phyloP scores from a whole-genome alignment of 805 yeast species.

The Nakazawaea laoshanensis region DNA sequence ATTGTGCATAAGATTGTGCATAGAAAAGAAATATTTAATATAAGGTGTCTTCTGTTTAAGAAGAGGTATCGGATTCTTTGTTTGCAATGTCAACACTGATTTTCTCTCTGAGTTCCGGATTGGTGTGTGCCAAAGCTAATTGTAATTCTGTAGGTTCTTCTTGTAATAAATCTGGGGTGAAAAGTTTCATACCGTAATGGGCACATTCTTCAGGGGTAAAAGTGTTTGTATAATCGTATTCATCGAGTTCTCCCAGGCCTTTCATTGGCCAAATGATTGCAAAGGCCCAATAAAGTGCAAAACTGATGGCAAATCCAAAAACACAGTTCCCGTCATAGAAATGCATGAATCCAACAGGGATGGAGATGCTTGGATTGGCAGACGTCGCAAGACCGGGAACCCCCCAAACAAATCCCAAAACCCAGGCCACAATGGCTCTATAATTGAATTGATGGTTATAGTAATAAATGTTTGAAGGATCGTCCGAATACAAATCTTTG shows the following conservation, averaged over 20 bases:
- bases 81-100: constrained; percentile 1
- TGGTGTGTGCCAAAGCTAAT: background rate
- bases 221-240: constrained; percentile 21
- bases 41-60: too few relatives aligned
- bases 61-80: too few relatives aligned
- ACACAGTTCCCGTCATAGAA: constrained; percentile 35
- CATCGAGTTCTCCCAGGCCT: constrained; percentile 27
- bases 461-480: constrained; percentile 25
- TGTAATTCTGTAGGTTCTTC: constrained; percentile 8
- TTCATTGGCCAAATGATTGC: constrained; percentile 27
- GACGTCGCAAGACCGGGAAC: constrained; percentile 38
- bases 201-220: constrained; percentile 23
- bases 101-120: constrained; percentile 1
- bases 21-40: too few relatives aligned
- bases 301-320: constrained; percentile 31
- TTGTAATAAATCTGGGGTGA: constrained; percentile 1
- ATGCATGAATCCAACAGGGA: constrained; percentile 31
- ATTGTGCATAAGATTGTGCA: too few relatives aligned
- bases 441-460: constrained; percentile 33
- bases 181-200: constrained; percentile 21
- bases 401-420: constrained; percentile 35
- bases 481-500: constrained; percentile 29
- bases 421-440: constrained; percentile 30
- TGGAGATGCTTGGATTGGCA: constrained; percentile 17
- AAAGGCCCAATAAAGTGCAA: constrained; percentile 25